phyloP scores from a whole-genome alignment of 1,284 basidiomycete genomes.

The Bondarzewia mesenterica region DNA sequence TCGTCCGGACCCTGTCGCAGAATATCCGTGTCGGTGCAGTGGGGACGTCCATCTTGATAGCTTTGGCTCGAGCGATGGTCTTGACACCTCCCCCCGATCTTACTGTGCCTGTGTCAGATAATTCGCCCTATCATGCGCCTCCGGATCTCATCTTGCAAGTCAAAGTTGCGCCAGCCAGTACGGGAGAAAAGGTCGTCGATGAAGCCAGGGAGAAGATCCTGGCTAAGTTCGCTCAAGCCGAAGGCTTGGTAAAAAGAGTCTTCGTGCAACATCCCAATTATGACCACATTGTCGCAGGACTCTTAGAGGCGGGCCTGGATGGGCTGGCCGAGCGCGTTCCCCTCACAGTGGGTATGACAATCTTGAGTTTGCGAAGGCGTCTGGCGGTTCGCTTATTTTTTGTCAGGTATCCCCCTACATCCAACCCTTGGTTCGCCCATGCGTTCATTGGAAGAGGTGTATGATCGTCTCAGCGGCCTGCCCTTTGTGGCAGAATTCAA shows the following conservation, averaged over 20 bases:
- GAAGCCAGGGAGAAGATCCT: slow-evolving; percentile 36
- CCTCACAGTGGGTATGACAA: slow-evolving; percentile 68
- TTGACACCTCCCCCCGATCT: slow-evolving; percentile 39
- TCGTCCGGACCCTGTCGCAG: slow-evolving; percentile 75
- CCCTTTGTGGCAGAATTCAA: slow-evolving; percentile 80
- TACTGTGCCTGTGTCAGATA: slow-evolving; percentile 14
- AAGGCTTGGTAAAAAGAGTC: slow-evolving; percentile 62
- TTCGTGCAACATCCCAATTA: slow-evolving; percentile 90
- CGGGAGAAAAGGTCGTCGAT: slow-evolving; percentile 39
- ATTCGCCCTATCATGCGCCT: slow-evolving; percentile 30
- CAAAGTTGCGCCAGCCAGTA: slow-evolving; percentile 23
- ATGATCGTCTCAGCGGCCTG: slow-evolving; percentile 56
- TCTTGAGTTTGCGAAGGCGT: slow-evolving; percentile 15
- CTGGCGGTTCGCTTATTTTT: slow-evolving; percentile 5
- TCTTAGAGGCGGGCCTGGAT: slow-evolving; percentile 56
- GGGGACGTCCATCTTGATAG: slow-evolving; percentile 74
- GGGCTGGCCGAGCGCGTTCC: slow-evolving; percentile 59
- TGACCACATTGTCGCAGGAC: slow-evolving; percentile 64
- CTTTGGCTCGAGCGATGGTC: slow-evolving; percentile 76
- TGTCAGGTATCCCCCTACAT: slow-evolving; percentile 56
- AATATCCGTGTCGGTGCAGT: slow-evolving; percentile 88
- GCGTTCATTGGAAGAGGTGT: slow-evolving; percentile 80
- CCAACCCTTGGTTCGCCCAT: slow-evolving; percentile 79
- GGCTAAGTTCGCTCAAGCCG: slow-evolving; percentile 43
- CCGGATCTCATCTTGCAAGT: slow-evolving; percentile 31